Conservation (phyloP, 2,329 filamentous ascomycete species). For the Triangularia setosa region DNA sequence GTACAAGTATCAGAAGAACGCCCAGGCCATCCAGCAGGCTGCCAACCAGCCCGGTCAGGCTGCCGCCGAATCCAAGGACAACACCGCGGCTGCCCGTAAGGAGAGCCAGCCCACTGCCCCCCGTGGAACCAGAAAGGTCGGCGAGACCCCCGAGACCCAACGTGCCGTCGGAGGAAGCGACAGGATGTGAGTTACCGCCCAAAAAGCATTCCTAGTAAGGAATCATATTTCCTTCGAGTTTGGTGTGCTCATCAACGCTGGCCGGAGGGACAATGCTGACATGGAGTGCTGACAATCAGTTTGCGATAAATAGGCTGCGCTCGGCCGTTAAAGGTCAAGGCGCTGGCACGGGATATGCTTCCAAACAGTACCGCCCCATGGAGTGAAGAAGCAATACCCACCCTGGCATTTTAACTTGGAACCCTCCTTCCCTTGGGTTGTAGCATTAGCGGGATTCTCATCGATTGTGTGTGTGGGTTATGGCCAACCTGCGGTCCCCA, state of each 20-base stretch:
- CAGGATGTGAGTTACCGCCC: conserved; percentile 88
- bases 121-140: conserved; percentile 79
- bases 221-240: conserved; percentile 79
- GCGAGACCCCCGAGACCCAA: conserved; percentile 70
- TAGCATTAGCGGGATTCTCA: conserved; percentile 24
- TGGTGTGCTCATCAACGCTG: conserved; percentile 74
- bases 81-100: conserved; percentile 23
- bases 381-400: conserved; percentile 39
- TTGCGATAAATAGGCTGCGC: conserved; percentile 79
- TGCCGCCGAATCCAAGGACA: conserved; percentile 14
- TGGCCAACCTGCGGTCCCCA: conserved; percentile 5
- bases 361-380: conserved; percentile 39
- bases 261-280: conserved; percentile 69
- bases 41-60: conserved; percentile 53
- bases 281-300: conserved; percentile 77
- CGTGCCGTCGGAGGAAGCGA: conserved; percentile 76
- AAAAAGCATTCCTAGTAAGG: conserved; percentile 77
- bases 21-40: conserved; percentile 82
- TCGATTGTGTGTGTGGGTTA: conserved; percentile 19
- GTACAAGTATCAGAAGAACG: conserved; percentile 99
- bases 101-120: conserved; percentile 36
- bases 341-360: conserved; percentile 39
- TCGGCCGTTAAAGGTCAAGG: conserved; percentile 67
- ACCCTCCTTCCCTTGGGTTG: conserved; percentile 20
- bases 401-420: conserved; percentile 23